Percentiles rank a stretch among this genome's conserved stretches.
These are phyloP conservation scores for Arctostaphylos glauca DNA, from an alignment of 148 eudicot genomes.

Conservation along the genomic window DNA sequence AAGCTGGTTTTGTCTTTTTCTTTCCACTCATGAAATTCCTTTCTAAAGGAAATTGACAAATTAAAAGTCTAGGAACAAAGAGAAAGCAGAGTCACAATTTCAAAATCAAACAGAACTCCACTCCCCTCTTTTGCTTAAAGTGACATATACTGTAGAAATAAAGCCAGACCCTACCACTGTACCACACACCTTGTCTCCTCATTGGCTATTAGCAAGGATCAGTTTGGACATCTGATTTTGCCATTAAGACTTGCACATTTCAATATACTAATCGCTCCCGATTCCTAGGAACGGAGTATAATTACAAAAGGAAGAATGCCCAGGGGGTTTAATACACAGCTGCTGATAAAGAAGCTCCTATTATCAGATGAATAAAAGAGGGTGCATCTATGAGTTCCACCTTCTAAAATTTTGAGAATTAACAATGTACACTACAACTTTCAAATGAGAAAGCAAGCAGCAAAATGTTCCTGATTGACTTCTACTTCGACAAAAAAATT, in stretches of 20 bases:
- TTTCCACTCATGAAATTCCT: background rate
- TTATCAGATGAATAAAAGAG: background rate
- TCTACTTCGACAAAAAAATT: background rate
- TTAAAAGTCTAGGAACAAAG: background rate
- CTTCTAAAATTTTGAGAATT: background rate
- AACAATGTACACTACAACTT: background rate
- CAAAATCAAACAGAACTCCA: background rate
- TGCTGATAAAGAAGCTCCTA: background rate
- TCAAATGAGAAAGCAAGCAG: background rate
- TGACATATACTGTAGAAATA: background rate
- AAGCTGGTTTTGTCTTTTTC: slow-evolving; percentile 4
- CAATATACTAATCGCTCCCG: background rate
- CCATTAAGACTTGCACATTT: background rate
- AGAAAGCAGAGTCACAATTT: background rate
- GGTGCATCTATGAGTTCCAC: background rate
- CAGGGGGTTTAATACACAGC: background rate
- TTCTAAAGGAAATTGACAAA: background rate
- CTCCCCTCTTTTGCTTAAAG: background rate
- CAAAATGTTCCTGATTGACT: slow-evolving; percentile 6
- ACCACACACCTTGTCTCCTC: background rate
- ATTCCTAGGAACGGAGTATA: background rate
- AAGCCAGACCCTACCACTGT: background rate
- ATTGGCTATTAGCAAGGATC: background rate
- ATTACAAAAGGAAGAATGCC: background rate
- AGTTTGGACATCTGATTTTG: background rate